phyloP scores from a whole-genome alignment of 805 yeast genomes.

The Saturnispora mendoncae region DNA sequence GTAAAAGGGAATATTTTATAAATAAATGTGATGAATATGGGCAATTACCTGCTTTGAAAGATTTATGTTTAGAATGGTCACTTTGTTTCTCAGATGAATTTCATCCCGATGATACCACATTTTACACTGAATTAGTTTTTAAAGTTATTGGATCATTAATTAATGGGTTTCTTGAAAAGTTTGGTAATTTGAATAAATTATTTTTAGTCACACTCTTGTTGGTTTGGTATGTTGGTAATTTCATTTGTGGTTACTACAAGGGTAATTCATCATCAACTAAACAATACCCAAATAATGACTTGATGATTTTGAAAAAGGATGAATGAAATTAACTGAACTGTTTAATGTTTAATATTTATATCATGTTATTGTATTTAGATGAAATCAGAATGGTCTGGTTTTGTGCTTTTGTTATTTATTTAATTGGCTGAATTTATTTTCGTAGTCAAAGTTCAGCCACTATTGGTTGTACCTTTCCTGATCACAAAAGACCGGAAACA shows the following conservation, averaged over 20 bases:
- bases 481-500: too few relatives aligned
- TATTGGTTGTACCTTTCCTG: too few relatives aligned
- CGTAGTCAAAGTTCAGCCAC: too few relatives aligned
- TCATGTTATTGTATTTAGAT: too few relatives aligned
- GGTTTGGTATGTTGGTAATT: slow-evolving; percentile 49
- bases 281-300: neutral
- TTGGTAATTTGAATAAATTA: slow-evolving; percentile 49
- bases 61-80: slow-evolving; percentile 52
- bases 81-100: slow-evolving; percentile 49
- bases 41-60: slow-evolving; percentile 50
- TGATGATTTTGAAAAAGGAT: slow-evolving; percentile 15
- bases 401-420: too few relatives aligned
- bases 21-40: slow-evolving; percentile 51
- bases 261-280: slow-evolving; percentile 20
- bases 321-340: too few relatives aligned
- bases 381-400: slow-evolving; percentile 11
- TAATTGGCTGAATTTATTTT: too few relatives aligned
- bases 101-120: slow-evolving; percentile 38
- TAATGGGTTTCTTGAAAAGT: slow-evolving; percentile 58
- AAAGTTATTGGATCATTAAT: slow-evolving; percentile 53
- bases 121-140: slow-evolving; percentile 51
- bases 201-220: slow-evolving; percentile 31
- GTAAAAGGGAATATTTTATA: slow-evolving; percentile 41
- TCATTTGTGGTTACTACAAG: slow-evolving; percentile 57
- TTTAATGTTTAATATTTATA: too few relatives aligned